phyloP scores from a whole-genome alignment of 208 protist species.

The Trichomonas vaginalis region DNA sequence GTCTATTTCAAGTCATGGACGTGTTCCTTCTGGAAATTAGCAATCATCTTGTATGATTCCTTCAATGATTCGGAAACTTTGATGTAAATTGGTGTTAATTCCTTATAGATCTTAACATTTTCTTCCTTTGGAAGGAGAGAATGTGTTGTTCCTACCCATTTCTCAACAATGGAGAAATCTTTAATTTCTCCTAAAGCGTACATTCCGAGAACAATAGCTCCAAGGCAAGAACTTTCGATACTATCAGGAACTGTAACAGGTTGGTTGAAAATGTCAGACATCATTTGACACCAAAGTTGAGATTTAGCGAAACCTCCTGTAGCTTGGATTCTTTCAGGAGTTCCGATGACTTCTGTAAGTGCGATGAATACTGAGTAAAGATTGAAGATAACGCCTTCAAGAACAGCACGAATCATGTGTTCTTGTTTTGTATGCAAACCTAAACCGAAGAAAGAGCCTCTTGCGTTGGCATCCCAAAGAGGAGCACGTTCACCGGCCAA shows the following conservation, averaged over 20 bases:
- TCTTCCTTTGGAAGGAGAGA: not conserved
- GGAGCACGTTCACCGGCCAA: not conserved
- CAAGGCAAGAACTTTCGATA: not conserved
- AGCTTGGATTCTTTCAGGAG: not conserved
- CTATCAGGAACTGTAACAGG: not conserved
- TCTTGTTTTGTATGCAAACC: not conserved
- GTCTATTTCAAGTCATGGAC: no score
- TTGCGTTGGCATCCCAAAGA: not conserved
- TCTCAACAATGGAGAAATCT: not conserved
- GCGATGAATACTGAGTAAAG: not conserved
- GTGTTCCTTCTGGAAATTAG: not conserved
- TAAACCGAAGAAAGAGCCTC: not conserved
- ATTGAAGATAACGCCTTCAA: not conserved
- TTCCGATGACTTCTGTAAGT: not conserved
- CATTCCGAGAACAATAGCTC: not conserved
- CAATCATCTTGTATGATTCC: not conserved
- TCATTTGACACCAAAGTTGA: not conserved
- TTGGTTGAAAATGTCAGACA: not conserved
- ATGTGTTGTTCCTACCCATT: not conserved
- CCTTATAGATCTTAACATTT: not conserved
- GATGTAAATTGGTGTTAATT: not conserved
- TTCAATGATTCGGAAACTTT: not conserved
- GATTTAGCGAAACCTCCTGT: not conserved
- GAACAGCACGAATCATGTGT: not conserved
- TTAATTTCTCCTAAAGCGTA: not conserved